Conservation (phyloP, 2,329 filamentous ascomycete genomes). For the Ophiostoma himal-ulmi region DNA sequence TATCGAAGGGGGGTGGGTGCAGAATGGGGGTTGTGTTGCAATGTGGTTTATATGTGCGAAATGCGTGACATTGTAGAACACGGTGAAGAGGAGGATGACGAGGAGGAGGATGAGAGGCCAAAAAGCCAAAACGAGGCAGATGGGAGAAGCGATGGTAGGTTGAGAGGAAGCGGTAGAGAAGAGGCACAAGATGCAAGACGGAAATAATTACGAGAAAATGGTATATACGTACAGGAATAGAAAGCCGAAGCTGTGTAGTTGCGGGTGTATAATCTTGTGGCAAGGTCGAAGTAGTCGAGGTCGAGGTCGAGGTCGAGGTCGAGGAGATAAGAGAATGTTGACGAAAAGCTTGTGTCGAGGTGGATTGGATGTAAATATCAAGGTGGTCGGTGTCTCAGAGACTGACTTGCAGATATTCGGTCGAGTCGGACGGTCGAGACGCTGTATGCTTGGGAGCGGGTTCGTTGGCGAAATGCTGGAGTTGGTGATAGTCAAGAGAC, state of each 20-base stretch:
- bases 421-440: neutral
- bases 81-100: neutral
- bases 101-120: neutral
- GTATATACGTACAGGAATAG: neutral
- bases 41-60: neutral
- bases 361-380: neutral
- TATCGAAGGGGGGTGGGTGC: constrained; percentile 5
- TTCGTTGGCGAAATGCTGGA: neutral
- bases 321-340: neutral
- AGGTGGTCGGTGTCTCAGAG: neutral
- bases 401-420: neutral
- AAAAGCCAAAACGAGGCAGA: neutral
- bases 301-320: neutral
- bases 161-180: neutral
- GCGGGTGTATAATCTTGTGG: neutral
- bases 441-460: neutral
- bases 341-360: neutral
- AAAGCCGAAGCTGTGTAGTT: neutral
- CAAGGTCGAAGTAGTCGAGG: neutral
- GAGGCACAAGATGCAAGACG: neutral
- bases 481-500: constrained; percentile 1
- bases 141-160: neutral
- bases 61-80: neutral
- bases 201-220: neutral
- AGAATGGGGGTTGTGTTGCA: neutral